phyloP scores from a whole-genome alignment of 169 alveolate genomes.

The Cryptosporidium muris region DNA sequence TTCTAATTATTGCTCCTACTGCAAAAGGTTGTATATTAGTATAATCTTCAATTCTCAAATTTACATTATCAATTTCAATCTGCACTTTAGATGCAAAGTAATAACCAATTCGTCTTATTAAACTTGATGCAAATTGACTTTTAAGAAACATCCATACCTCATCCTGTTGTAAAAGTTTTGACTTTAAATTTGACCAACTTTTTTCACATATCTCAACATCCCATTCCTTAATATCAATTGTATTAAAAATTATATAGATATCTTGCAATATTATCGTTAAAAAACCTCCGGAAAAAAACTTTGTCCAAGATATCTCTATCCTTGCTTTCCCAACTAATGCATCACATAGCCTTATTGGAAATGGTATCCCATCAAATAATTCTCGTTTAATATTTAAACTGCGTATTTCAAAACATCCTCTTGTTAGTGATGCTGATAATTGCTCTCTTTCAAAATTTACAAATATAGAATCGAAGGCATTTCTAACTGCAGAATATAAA shows the following conservation, averaged over 20 bases:
- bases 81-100: constrained; percentile 55
- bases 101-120: constrained; percentile 31
- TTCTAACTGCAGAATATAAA: constrained; percentile 36
- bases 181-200: constrained; percentile 29
- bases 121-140: constrained; percentile 47
- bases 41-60: constrained; percentile 56
- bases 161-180: constrained; percentile 42
- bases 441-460: constrained; percentile 64
- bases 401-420: constrained; percentile 50
- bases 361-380: constrained; percentile 26
- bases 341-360: constrained; percentile 33
- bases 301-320: constrained; percentile 50
- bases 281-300: constrained; percentile 41
- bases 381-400: constrained; percentile 30
- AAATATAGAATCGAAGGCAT: constrained; percentile 24
- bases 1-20: constrained; percentile 33
- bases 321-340: constrained; percentile 59
- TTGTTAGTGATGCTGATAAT: constrained; percentile 20
- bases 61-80: constrained; percentile 45
- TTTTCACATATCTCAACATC: constrained; percentile 63
- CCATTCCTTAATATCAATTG: constrained; percentile 49
- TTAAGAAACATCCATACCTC: constrained; percentile 44
- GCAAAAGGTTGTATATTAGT: constrained; percentile 9
- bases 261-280: constrained; percentile 32
- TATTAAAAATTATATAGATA: constrained; percentile 49